phyloP scores from a whole-genome alignment of 495 filamentous ascomycete genomes.

The Podospora appendiculata region DNA sequence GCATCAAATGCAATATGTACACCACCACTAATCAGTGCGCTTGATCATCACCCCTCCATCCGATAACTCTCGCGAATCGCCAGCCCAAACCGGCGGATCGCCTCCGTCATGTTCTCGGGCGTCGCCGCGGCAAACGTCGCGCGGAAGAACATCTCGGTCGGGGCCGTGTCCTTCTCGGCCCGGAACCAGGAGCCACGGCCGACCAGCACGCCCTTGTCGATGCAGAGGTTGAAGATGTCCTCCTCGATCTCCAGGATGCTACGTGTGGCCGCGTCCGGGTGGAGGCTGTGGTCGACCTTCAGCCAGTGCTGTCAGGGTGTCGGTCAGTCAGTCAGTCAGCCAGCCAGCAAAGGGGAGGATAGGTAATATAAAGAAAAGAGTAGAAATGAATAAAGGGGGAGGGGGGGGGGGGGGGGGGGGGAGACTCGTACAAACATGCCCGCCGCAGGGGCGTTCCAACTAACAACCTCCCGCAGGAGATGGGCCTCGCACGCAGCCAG shows the following conservation, averaged over 20 bases:
- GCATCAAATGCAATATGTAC: too few species aligned
- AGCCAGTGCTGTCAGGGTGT: conserved; percentile 63
- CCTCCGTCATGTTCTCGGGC: conserved; percentile 66
- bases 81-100: conserved; percentile 65
- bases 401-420: too few species aligned
- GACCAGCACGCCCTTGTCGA: conserved; percentile 65
- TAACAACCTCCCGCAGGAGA: conserved; percentile 68
- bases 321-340: background rate
- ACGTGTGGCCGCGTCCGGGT: conserved; percentile 55
- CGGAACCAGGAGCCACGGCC: conserved; percentile 86
- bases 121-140: conserved; percentile 81
- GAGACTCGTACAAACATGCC: conserved; percentile 84
- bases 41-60: too few species aligned
- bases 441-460: conserved; percentile 77
- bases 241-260: conserved; percentile 68
- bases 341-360: too few species aligned
- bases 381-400: background rate
- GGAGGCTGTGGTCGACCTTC: conserved; percentile 62
- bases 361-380: conserved; percentile 2
- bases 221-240: conserved; percentile 66
- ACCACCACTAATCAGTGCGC: too few species aligned
- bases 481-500: conserved; percentile 76
- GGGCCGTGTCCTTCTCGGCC: conserved; percentile 12
- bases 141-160: conserved; percentile 66
- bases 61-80: conserved; percentile 35